These are phyloP conservation scores for Cryptococcus sp. DNA, from an alignment of 1,284 basidiomycete genomes.

Conservation along the genomic window DNA sequence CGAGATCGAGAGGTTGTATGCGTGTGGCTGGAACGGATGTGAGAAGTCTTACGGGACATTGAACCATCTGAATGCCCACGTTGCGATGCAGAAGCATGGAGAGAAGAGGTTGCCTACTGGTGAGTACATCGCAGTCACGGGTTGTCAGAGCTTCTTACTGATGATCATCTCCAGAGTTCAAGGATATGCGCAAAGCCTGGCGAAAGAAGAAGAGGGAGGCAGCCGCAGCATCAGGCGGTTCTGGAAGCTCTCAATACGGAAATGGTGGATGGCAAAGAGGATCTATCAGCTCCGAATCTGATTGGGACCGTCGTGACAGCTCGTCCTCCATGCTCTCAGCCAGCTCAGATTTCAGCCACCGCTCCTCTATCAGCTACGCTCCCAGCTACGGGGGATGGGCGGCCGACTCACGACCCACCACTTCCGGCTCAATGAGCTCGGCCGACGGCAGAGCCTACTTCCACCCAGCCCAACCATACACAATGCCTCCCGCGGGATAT, in stretches of 20 bases:
- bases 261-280: slow-evolving; percentile 12
- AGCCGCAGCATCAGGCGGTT: slow-evolving; percentile 47
- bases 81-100: slow-evolving; percentile 62
- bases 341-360: slow-evolving; percentile 15
- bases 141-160: slow-evolving; percentile 4
- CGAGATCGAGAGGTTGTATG: slow-evolving; percentile 61
- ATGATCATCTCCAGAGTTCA: slow-evolving; percentile 73
- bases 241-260: slow-evolving; percentile 29
- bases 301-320: slow-evolving; percentile 33
- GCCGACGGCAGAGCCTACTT: slow-evolving; percentile 22
- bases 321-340: slow-evolving; percentile 22
- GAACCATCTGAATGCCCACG: slow-evolving; percentile 62
- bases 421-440: slow-evolving; percentile 29
- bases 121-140: slow-evolving; percentile 4
- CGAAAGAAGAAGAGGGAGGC: slow-evolving; percentile 83
- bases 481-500: not conserved
- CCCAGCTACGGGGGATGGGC: slow-evolving; percentile 8
- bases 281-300: slow-evolving; percentile 34
- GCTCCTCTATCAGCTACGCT: slow-evolving; percentile 12
- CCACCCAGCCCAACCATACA: slow-evolving; percentile 5
- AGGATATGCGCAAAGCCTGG: slow-evolving; percentile 95
- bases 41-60: slow-evolving; percentile 59
- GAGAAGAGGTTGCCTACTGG: slow-evolving; percentile 58
- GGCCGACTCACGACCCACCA: slow-evolving; percentile 26
- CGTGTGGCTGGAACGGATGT: slow-evolving; percentile 60